phyloP scores from a whole-genome alignment of 78 protist species.

The Cavenderia fasciculata region DNA sequence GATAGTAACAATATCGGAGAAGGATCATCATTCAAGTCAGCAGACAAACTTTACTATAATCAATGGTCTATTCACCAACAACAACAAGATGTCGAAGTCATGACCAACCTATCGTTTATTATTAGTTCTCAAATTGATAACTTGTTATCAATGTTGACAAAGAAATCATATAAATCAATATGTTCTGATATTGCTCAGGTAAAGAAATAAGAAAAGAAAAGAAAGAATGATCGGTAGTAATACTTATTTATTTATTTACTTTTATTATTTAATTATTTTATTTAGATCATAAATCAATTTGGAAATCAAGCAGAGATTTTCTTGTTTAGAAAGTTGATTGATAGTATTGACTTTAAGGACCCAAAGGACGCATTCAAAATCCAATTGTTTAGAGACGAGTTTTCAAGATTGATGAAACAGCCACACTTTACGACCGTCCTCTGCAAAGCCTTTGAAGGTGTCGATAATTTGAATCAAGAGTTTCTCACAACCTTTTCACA shows the following conservation, averaged over 20 bases:
- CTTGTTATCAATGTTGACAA: conserved; percentile 49
- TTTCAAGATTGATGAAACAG: conserved; percentile 61
- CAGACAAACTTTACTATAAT: no score
- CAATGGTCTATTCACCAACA: not conserved
- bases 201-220: not conserved
- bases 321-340: conserved; percentile 57
- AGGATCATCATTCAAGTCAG: conserved; percentile 1
- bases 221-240: not conserved
- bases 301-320: conserved; percentile 80
- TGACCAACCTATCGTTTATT: conserved; percentile 35
- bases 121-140: conserved; percentile 58
- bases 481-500: conserved; percentile 43
- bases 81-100: conserved; percentile 4
- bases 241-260: not conserved
- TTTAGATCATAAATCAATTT: conserved; percentile 71
- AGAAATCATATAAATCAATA: conserved; percentile 50
- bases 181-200: conserved; percentile 57
- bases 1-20: not conserved
- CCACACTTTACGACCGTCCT: conserved; percentile 55
- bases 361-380: conserved; percentile 54
- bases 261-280: not conserved
- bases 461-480: conserved; percentile 10
- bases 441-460: conserved; percentile 76
- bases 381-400: conserved; percentile 67
- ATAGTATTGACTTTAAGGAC: conserved; percentile 52